Percentiles rank a stretch among this genome's conserved stretches.
Conservation (phyloP, 371 early-diverging fungal genomes). For the Haplosporangium sp. region DNA sequence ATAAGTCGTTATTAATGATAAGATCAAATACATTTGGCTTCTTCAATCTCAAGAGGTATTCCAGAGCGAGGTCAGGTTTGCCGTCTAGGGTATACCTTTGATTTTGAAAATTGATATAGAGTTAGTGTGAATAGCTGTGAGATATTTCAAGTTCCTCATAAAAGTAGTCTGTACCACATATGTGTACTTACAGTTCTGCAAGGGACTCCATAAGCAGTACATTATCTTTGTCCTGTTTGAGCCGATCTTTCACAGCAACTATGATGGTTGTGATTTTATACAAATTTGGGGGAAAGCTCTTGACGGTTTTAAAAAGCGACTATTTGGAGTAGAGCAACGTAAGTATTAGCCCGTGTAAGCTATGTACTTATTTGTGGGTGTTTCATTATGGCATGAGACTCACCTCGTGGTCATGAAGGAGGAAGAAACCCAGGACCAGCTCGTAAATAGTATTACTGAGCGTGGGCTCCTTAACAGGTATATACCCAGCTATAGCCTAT, state of each 20-base stretch:
- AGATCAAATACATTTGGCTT: slow-evolving; percentile 79
- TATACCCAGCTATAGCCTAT: slow-evolving; percentile 76
- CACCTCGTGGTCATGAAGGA: slow-evolving; percentile 74
- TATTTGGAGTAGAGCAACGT: slow-evolving; percentile 16
- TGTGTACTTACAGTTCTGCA: slow-evolving; percentile 77
- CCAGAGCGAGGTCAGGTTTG: slow-evolving; percentile 84
- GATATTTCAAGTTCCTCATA: background rate
- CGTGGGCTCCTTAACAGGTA: slow-evolving; percentile 85
- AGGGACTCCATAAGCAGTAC: slow-evolving; percentile 74
- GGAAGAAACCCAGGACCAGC: slow-evolving; percentile 80
- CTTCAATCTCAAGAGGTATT: slow-evolving; percentile 80
- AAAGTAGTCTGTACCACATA: background rate
- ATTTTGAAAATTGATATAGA: background rate
- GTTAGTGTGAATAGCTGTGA: background rate
- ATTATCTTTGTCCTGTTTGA: slow-evolving; percentile 67
- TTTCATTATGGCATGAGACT: background rate
- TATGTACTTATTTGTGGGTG: background rate
- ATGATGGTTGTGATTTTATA: slow-evolving; percentile 82
- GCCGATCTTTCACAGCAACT: slow-evolving; percentile 79
- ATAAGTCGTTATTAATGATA: slow-evolving; percentile 84
- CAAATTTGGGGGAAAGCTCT: slow-evolving; percentile 81
- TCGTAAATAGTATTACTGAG: slow-evolving; percentile 89
- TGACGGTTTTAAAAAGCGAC: slow-evolving; percentile 71
- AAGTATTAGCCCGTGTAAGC: background rate
- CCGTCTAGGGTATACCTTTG: slow-evolving; percentile 74